These are phyloP conservation scores for Lomentospora prolificans DNA, from an alignment of 2,329 filamentous ascomycete genomes.

Conservation along the genomic window DNA sequence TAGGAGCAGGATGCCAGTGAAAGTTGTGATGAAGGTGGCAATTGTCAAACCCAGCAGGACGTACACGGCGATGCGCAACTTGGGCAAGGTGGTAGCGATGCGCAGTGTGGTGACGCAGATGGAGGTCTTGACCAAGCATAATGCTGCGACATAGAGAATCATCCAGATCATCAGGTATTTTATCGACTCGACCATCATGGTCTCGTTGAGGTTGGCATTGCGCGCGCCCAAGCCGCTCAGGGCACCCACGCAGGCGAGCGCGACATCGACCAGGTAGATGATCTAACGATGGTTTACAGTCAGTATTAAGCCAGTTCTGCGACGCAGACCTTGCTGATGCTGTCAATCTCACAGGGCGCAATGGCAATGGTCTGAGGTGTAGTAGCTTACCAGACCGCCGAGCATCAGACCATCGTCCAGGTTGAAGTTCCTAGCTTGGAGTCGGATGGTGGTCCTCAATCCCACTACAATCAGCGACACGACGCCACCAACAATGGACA, in stretches of 20 bases:
- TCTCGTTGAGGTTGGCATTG: constrained; percentile 15
- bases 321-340: neutral
- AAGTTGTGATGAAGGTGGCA: constrained; percentile 20
- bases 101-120: constrained; percentile 26
- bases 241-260: constrained; percentile 11
- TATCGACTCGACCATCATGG: constrained; percentile 11
- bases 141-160: constrained; percentile 16
- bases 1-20: constrained; percentile 21
- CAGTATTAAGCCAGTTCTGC: neutral
- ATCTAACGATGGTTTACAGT: constrained; percentile 7
- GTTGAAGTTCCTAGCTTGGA: constrained; percentile 8
- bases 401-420: constrained; percentile 13
- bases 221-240: constrained; percentile 15
- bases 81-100: constrained; percentile 16
- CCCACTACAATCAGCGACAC: constrained; percentile 13
- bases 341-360: neutral
- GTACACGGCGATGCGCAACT: constrained; percentile 15
- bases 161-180: constrained; percentile 19
- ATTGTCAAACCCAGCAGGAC: constrained; percentile 13
- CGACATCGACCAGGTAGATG: constrained; percentile 12
- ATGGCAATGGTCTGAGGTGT: neutral
- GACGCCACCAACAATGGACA: constrained; percentile 13
- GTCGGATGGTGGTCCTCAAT: constrained; percentile 12
- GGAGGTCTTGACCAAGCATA: constrained; percentile 22
- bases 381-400: constrained; percentile 12